phyloP scores from a whole-genome alignment of 225 moss, liverwort and hornwort species.

The Polytrichum commune region DNA sequence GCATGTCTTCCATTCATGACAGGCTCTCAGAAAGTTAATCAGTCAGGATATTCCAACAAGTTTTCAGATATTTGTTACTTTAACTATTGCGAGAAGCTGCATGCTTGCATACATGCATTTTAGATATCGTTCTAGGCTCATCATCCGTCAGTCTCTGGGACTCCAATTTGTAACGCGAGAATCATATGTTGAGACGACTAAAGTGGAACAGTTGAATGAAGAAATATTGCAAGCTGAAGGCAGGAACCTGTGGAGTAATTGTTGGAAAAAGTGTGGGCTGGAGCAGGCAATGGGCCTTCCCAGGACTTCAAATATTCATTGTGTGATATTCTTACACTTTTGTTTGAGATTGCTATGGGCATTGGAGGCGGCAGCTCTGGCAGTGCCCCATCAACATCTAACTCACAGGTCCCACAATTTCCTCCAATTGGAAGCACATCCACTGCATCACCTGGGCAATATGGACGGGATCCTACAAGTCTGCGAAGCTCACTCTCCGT shows the following conservation, averaged over 20 bases:
- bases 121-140: slow-evolving; percentile 11
- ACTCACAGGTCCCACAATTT: slow-evolving; percentile 30
- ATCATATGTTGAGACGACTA: slow-evolving; percentile 3
- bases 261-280: slow-evolving; percentile 22
- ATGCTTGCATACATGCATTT: slow-evolving; percentile 10
- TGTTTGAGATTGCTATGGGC: slow-evolving; percentile 56
- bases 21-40: background rate
- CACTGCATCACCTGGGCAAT: slow-evolving; percentile 22
- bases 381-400: slow-evolving; percentile 41
- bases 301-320: slow-evolving; percentile 37
- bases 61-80: background rate
- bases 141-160: background rate
- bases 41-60: background rate
- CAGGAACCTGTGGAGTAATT: slow-evolving; percentile 11
- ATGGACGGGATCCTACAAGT: slow-evolving; percentile 38
- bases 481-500: slow-evolving; percentile 50
- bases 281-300: slow-evolving; percentile 58
- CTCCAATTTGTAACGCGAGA: slow-evolving; percentile 12
- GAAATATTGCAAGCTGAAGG: slow-evolving; percentile 5
- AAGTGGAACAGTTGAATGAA: slow-evolving; percentile 1
- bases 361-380: slow-evolving; percentile 47
- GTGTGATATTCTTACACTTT: slow-evolving; percentile 20
- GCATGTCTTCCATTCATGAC: background rate
- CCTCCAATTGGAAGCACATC: slow-evolving; percentile 18
- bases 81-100: background rate